Evolutionary conservation across 2,329 filamentous ascomycete species (phyloP).

Genomic region (Fusarium agapanthi): DNA sequence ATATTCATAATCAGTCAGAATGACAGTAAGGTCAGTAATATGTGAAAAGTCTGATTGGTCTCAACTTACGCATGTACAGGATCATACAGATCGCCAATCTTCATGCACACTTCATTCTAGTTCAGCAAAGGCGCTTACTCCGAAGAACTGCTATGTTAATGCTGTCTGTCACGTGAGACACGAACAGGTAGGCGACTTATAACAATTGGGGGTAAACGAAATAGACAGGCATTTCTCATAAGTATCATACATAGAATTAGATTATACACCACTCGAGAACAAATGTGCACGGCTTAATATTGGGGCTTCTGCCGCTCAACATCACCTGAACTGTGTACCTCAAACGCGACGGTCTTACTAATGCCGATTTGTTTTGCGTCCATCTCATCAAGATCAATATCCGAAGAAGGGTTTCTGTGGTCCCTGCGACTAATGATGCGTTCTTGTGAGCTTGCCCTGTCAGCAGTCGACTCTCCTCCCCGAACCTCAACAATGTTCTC

Average conservation of each 20-base stretch:
- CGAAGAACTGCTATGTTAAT: neutral
- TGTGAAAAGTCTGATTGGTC: accelerated
- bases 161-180: neutral
- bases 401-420: constrained; percentile 27
- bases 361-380: constrained; percentile 34
- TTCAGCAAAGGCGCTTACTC: neutral
- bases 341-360: constrained; percentile 36
- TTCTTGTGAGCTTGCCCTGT: constrained; percentile 35
- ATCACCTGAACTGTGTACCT: constrained; percentile 26
- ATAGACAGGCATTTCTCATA: neutral
- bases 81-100: neutral
- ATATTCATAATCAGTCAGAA: neutral
- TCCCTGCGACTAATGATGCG: constrained; percentile 32
- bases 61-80: neutral
- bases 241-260: neutral
- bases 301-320: neutral
- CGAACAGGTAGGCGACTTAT: neutral
- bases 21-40: neutral
- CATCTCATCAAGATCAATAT: constrained; percentile 40
- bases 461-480: constrained; percentile 10
- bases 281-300: neutral
- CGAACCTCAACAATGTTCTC: constrained; percentile 38
- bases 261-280: neutral
- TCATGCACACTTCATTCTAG: accelerated
- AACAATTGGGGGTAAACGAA: neutral